Evolutionary conservation across 2,329 filamentous ascomycete genomes (phyloP).

Genomic region (Fusarium chuoi): DNA sequence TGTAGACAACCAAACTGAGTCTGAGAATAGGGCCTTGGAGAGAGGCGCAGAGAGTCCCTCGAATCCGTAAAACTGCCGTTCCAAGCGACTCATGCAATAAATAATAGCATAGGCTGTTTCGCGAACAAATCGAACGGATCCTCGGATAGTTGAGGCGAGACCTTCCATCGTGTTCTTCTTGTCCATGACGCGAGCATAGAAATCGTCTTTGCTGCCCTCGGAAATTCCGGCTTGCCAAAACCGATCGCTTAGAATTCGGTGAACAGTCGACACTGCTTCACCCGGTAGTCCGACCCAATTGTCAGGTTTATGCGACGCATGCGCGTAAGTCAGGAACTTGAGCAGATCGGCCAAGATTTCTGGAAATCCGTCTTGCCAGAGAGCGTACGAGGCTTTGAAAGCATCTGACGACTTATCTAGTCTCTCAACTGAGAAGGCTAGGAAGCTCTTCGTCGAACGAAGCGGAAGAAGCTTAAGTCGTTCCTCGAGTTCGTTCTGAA

Average conservation of each 20-base stretch:
- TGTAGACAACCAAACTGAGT: constrained; percentile 84
- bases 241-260: constrained; percentile 87
- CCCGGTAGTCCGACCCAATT: constrained; percentile 83
- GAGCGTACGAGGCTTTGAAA: constrained; percentile 77
- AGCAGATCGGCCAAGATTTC: constrained; percentile 86
- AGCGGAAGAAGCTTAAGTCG: constrained; percentile 82
- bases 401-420: constrained; percentile 77
- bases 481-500: constrained; percentile 82
- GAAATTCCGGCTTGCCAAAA: constrained; percentile 99
- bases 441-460: constrained; percentile 86
- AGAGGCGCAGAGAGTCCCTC: constrained; percentile 83
- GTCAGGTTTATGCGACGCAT: constrained; percentile 86
- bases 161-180: constrained; percentile 93
- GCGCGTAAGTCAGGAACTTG: constrained; percentile 86
- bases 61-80: constrained; percentile 91
- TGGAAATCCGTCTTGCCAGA: constrained; percentile 90
- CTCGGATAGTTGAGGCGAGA: constrained; percentile 91
- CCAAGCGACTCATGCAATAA: constrained; percentile 89
- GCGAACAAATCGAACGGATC: constrained; percentile 86
- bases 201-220: constrained; percentile 93
- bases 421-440: constrained; percentile 93
- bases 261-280: constrained; percentile 81
- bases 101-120: constrained; percentile 95
- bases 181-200: constrained; percentile 89
- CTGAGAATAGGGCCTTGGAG: constrained; percentile 83